Conservation (phyloP, 139 green algal species). For the Desmodesmus armatus region DNA sequence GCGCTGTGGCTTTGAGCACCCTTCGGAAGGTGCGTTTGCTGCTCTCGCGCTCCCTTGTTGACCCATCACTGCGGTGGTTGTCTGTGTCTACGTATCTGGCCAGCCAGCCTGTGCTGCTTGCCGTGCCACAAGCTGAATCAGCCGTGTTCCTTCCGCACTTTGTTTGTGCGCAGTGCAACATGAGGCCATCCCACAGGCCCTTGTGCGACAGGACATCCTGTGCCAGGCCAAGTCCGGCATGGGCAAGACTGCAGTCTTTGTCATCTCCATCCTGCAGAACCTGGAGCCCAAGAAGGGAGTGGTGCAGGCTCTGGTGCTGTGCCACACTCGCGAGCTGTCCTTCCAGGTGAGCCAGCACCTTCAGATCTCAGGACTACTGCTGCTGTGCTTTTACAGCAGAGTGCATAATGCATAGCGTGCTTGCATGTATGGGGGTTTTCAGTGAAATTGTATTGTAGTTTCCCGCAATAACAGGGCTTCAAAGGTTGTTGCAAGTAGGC, state of each 20-base stretch:
- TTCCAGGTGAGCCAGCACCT: constrained; percentile 93
- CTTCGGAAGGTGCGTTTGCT: constrained; percentile 91
- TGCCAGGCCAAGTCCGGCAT: constrained; percentile 99
- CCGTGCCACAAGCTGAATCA: neutral
- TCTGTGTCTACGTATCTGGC: neutral
- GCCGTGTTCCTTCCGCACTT: neutral
- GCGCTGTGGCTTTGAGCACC: constrained; percentile 99
- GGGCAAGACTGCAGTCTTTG: constrained; percentile 99
- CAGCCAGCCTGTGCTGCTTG: neutral
- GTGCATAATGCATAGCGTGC: neutral
- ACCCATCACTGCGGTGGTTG: neutral
- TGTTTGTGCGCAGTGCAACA: constrained; percentile 93
- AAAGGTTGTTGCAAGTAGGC: too few relatives aligned
- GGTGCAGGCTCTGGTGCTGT: constrained; percentile 89
- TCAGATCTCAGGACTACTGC: neutral
- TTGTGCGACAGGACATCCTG: constrained; percentile 97
- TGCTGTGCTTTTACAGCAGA: neutral
- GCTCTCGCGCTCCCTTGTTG: neutral
- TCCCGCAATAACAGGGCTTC: too few relatives aligned
- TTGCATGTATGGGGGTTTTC: neutral
- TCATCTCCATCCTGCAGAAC: constrained; percentile 98
- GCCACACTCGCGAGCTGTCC: constrained; percentile 99
- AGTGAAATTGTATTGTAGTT: too few relatives aligned
- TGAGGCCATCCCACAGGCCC: constrained; percentile 98
- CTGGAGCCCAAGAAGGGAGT: constrained; percentile 82